Evolutionary conservation across 2,329 filamentous ascomycete genomes (phyloP).

Genomic region (Colletotrichum sp.): DNA sequence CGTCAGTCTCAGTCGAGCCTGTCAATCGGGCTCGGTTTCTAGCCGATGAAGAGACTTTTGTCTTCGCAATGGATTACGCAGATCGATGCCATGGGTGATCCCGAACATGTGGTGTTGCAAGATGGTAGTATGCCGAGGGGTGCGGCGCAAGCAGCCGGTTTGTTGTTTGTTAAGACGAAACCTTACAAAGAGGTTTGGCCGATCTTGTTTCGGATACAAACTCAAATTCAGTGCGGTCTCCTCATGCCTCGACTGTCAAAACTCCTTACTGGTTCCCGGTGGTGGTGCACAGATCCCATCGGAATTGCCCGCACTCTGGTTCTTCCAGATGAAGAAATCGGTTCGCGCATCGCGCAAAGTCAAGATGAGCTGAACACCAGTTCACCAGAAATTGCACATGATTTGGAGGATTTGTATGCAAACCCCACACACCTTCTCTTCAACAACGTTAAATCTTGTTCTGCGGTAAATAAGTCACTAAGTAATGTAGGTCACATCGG

Average conservation of each 20-base stretch:
- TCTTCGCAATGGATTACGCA: constrained; percentile 1
- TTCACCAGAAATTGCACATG: neutral
- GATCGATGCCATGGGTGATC: neutral
- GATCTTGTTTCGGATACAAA: neutral
- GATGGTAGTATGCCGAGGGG: neutral
- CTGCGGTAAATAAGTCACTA: neutral
- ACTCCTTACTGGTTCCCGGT: neutral
- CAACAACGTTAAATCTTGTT: neutral
- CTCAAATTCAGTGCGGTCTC: neutral
- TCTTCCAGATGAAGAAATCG: neutral
- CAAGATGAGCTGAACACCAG: neutral
- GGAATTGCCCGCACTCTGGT: neutral
- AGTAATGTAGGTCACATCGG: neutral
- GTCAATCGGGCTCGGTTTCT: neutral
- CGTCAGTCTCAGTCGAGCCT: neutral
- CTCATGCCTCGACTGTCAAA: neutral
- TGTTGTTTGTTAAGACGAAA: neutral
- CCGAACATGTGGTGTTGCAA: neutral
- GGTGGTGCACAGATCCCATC: neutral
- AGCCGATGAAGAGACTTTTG: neutral
- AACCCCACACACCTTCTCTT: neutral
- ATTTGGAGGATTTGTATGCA: neutral
- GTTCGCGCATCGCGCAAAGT: neutral
- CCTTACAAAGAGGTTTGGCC: neutral
- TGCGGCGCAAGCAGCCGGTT: neutral